Evolutionary conservation across 2,329 filamentous ascomycete genomes (phyloP), one percentile per base, ranked within the genome.

Genomic region (Fusarium brachygibbosum): DNA sequence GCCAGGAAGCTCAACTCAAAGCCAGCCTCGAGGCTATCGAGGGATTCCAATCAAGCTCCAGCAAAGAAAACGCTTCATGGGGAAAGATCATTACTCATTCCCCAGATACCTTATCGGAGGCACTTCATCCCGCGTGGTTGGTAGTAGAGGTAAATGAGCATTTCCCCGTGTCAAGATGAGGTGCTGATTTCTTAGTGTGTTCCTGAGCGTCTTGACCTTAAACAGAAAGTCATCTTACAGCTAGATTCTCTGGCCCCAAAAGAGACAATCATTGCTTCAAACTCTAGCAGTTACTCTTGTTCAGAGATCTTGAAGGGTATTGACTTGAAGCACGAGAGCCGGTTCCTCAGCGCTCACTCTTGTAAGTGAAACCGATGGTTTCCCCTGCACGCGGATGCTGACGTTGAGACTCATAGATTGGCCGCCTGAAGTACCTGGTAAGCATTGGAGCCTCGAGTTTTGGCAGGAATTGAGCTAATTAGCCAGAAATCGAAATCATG

Each of bases 271-370:
- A 78, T 85, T 44, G 82, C 80, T 0, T 83, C 81, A 0, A 85
- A 85, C 53, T 84, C 83, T 1, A 83, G 82, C 59, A 84, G 82
- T 51, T 83, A 82, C 64, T 78, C 79, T 9, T 82, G 81, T 21
- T 74, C 75, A 0, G 81, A 84, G 50, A 82, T 84, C n/a, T 62
- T 83, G 1, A 71, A 80, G 2, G 76, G 75, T 0, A 54, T 84
- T 23, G 64, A 65, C 0, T 46, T 84, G 12, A 77, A 75, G 29
- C 72, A 80, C 14, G 71, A 70, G 9, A 68, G 73, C 0, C 75
- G 82, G 3, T 69, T 84, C 19, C 65, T 83, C 28, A 84, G 82
- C 57, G 78, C 79, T 6, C 82, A 84, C 68, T 82, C 78, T 35
- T 83, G 80, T 79, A 74, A 71, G 79, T 77, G 28, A 2, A 28